These are phyloP conservation scores for Ceratocystis ficicola DNA, from an alignment of 2,329 filamentous ascomycete species.

Conservation along the genomic window DNA sequence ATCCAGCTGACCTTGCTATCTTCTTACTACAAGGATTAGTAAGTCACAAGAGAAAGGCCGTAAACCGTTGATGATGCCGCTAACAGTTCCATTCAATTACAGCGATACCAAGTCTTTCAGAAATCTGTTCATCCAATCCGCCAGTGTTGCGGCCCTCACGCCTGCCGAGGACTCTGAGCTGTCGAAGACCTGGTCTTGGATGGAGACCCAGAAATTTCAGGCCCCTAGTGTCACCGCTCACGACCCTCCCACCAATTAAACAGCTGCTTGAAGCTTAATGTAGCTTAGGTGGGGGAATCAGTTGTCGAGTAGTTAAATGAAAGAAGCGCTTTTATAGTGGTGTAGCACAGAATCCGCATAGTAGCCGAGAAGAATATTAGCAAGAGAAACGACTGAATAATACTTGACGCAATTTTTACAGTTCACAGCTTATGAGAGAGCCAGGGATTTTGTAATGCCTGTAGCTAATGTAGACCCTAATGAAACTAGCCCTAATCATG, in stretches of 20 bases:
- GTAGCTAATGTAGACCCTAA: not conserved
- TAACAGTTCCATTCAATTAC: not conserved
- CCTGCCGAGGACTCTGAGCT: not conserved
- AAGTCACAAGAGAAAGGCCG: not conserved
- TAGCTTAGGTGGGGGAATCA: not conserved
- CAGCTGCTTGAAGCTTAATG: not conserved
- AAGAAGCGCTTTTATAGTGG: not conserved
- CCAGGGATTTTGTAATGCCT: too few species aligned
- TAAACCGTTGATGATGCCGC: not conserved
- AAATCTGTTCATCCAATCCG: constrained; percentile 12
- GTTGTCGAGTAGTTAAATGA: not conserved
- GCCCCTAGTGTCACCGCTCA: constrained; percentile 4
- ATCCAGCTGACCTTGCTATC: constrained; percentile 15
- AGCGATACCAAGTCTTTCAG: constrained; percentile 3
- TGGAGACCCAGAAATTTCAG: not conserved
- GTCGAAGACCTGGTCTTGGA: constrained; percentile 4
- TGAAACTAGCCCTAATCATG: not conserved
- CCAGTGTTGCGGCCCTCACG: too few species aligned
- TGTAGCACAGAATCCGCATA: not conserved
- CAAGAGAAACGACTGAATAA: too few species aligned
- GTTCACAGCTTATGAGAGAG: too few species aligned
- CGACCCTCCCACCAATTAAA: not conserved
- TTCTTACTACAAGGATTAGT: constrained; percentile 8
- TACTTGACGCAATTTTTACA: too few species aligned
- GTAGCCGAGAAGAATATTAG: too few species aligned